Percentiles rank a stretch among this genome's conserved stretches.
phyloP scores from a whole-genome alignment of 306 rosid species.

The Prunus fruticosa region DNA sequence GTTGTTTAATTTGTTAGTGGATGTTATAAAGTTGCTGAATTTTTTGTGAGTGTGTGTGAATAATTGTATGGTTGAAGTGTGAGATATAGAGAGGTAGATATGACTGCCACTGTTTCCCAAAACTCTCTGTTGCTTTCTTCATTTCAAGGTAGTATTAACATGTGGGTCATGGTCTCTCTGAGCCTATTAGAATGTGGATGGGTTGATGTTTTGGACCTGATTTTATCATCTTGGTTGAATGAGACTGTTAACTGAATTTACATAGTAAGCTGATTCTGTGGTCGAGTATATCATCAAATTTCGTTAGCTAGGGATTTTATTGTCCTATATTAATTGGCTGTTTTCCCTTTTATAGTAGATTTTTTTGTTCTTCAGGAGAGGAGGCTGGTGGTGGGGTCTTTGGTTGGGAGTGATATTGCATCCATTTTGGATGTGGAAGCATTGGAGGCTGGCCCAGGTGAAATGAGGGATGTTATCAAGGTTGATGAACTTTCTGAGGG shows the following conservation, averaged over 20 bases:
- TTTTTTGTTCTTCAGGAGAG: constrained; percentile 22
- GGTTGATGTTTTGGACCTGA: background rate
- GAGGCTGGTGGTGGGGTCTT: constrained; percentile 30
- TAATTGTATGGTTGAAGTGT: constrained; percentile 20
- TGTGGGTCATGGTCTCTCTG: background rate
- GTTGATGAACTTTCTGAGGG: constrained; percentile 78
- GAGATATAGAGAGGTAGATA: constrained; percentile 20
- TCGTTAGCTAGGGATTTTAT: background rate
- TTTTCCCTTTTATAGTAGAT: constrained; percentile 8
- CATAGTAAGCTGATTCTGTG: background rate
- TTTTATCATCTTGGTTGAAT: constrained; percentile 14
- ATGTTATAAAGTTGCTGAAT: constrained; percentile 13
- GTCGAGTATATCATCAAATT: constrained; percentile 10
- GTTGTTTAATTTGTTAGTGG: constrained; percentile 8
- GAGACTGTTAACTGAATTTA: constrained; percentile 11
- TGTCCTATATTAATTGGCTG: background rate
- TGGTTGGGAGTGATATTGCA: constrained; percentile 33
- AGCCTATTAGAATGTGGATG: constrained; percentile 17
- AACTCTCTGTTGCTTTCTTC: background rate
- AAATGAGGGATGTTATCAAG: constrained; percentile 98
- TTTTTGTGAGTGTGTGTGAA: background rate
- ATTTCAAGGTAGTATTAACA: constrained; percentile 12
- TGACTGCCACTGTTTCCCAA: constrained; percentile 17
- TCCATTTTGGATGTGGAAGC: constrained; percentile 75
- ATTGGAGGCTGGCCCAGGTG: constrained; percentile 60